phyloP scores from a whole-genome alignment of 2,329 filamentous ascomycete species.

The Onygenales sp. region DNA sequence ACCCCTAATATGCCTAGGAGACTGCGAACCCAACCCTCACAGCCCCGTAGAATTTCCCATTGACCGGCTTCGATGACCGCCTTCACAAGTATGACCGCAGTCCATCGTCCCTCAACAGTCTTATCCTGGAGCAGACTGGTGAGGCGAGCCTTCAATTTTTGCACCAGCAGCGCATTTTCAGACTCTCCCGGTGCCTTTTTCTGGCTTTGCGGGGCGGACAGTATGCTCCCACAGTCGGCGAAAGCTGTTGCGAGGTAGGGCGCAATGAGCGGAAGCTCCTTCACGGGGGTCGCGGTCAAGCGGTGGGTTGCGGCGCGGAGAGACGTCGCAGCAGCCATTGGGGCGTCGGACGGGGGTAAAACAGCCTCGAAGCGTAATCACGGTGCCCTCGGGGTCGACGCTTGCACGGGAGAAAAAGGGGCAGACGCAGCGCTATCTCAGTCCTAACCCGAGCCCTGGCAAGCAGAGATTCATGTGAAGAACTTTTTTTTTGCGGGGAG shows the following conservation, averaged over 20 bases:
- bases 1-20: constrained; percentile 66
- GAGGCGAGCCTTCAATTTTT: constrained; percentile 72
- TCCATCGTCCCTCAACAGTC: constrained; percentile 63
- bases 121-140: constrained; percentile 70
- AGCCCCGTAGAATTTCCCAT: constrained; percentile 67
- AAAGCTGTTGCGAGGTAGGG: constrained; percentile 55
- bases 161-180: constrained; percentile 60
- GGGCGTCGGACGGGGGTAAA: neutral
- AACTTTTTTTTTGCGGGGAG: constrained; percentile 1
- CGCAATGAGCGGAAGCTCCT: constrained; percentile 64
- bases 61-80: constrained; percentile 72
- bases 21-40: constrained; percentile 66
- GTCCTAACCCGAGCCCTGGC: neutral
- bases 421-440: neutral
- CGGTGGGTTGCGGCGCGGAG: constrained; percentile 37
- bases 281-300: constrained; percentile 60
- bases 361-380: neutral
- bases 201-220: constrained; percentile 53
- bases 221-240: constrained; percentile 45
- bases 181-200: constrained; percentile 52
- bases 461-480: neutral
- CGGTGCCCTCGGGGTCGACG: no score
- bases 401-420: no score
- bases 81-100: constrained; percentile 70
- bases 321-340: constrained; percentile 24